Evolutionary conservation across 75 land plant species (phyloP).

Genomic region (Gnetum montanum): DNA sequence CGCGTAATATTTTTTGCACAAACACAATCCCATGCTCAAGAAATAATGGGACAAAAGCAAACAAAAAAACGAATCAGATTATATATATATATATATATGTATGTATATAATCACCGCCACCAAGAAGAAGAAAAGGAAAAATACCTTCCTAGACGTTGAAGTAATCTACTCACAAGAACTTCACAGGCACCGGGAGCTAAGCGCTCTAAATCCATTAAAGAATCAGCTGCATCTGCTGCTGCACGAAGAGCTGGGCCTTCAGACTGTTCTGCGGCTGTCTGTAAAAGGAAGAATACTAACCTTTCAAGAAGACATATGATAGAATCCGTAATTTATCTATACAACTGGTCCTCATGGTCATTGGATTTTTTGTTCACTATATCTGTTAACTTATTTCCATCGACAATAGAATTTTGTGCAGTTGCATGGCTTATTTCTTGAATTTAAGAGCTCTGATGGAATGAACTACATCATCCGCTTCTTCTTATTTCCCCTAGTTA

Average conservation of each 20-base stretch:
- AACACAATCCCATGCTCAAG: not conserved
- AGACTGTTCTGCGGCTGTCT: slow-evolving; percentile 80
- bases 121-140: too few relatives aligned
- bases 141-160: slow-evolving; percentile 74
- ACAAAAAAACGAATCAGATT: not conserved
- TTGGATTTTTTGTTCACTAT: too few relatives aligned
- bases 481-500: too few relatives aligned
- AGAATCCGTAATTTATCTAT: too few relatives aligned
- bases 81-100: too few relatives aligned
- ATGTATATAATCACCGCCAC: not conserved
- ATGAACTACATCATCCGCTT: too few relatives aligned
- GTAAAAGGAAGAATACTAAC: not conserved
- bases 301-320: too few relatives aligned
- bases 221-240: slow-evolving; percentile 55
- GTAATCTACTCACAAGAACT: slow-evolving; percentile 62
- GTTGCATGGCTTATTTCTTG: too few relatives aligned
- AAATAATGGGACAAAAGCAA: not conserved
- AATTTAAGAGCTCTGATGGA: too few relatives aligned
- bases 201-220: slow-evolving; percentile 68
- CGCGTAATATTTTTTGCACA: not conserved
- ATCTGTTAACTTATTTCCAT: too few relatives aligned
- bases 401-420: too few relatives aligned
- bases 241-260: slow-evolving; percentile 52
- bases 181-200: slow-evolving; percentile 84
- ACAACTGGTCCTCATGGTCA: too few relatives aligned